Conservation (phyloP, 805 yeast species). For the Candida takata region DNA sequence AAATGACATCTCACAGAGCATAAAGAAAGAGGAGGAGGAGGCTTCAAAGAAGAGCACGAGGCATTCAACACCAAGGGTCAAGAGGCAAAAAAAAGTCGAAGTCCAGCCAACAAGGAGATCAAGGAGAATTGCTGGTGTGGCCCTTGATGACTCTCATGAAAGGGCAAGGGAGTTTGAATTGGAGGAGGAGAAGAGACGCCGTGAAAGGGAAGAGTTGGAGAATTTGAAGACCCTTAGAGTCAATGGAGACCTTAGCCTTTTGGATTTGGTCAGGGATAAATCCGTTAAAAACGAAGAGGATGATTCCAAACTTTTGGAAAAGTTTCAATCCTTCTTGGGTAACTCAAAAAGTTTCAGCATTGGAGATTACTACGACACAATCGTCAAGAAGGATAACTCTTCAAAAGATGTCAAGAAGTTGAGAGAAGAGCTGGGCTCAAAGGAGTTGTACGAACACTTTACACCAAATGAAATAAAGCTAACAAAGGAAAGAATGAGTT, state of each 20-base stretch:
- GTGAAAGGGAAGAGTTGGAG: constrained; percentile 36
- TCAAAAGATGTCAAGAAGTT: constrained; percentile 37
- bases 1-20: constrained; percentile 43
- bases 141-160: constrained; percentile 42
- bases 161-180: constrained; percentile 18
- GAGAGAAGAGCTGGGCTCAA: constrained; percentile 46
- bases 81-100: constrained; percentile 21
- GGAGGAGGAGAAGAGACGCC: constrained; percentile 24
- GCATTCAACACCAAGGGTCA: constrained; percentile 14
- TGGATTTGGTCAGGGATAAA: constrained; percentile 43
- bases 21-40: constrained; percentile 28
- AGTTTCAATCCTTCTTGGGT: constrained; percentile 25
- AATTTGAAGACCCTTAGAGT: constrained; percentile 50
- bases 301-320: constrained; percentile 27
- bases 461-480: constrained; percentile 68
- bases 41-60: constrained; percentile 13
- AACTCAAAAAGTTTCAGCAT: constrained; percentile 38
- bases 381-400: constrained; percentile 31
- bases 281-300: constrained; percentile 21
- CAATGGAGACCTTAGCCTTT: constrained; percentile 56
- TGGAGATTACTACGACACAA: constrained; percentile 62
- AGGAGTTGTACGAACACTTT: constrained; percentile 47
- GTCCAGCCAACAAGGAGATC: constrained; percentile 65
- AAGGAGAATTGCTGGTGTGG: constrained; percentile 67
- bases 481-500: constrained; percentile 61